These are phyloP conservation scores for Cyclotella distinguenda DNA, from an alignment of 108 stramenopile species.

Conservation along the genomic window DNA sequence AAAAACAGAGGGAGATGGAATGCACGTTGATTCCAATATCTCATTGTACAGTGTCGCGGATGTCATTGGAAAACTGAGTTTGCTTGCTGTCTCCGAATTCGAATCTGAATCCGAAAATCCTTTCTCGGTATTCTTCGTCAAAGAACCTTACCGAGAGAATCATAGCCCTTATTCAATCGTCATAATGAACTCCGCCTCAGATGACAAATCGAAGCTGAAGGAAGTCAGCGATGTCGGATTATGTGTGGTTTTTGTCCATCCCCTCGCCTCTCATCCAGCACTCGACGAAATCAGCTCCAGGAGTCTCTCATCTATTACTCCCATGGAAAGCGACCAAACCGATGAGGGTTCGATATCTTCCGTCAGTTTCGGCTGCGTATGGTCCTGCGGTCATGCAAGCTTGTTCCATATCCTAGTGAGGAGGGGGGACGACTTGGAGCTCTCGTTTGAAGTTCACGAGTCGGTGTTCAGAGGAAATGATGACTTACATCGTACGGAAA, in stretches of 20 bases:
- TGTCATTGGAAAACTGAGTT: slow-evolving; percentile 30
- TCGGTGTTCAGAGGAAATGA: slow-evolving; percentile 36
- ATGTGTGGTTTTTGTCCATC: slow-evolving; percentile 25
- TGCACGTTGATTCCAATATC: slow-evolving; percentile 25
- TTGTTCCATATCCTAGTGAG: slow-evolving; percentile 30
- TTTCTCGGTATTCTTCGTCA: slow-evolving; percentile 38
- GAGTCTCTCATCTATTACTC: slow-evolving; percentile 31
- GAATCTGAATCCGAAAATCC: slow-evolving; percentile 29
- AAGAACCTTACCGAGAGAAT: slow-evolving; percentile 10
- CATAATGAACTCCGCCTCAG: slow-evolving; percentile 25
- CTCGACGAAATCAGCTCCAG: slow-evolving; percentile 8
- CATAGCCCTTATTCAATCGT: slow-evolving; percentile 30
- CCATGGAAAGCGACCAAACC: slow-evolving; percentile 26
- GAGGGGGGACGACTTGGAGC: neutral
- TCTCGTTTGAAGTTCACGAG: slow-evolving; percentile 36
- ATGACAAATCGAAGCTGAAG: slow-evolving; percentile 6
- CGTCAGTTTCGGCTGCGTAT: slow-evolving; percentile 58
- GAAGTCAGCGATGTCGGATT: neutral
- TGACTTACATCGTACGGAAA: slow-evolving; percentile 29
- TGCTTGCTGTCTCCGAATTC: slow-evolving; percentile 44
- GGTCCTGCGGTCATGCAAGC: slow-evolving; percentile 56
- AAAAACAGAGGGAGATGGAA: slow-evolving; percentile 8
- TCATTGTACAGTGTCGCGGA: slow-evolving; percentile 21
- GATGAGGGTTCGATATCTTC: slow-evolving; percentile 21
- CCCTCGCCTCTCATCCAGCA: slow-evolving; percentile 8